Evolutionary conservation across 768 basidiomycete genomes (phyloP).

Genomic region (Boletus subparvulus): DNA sequence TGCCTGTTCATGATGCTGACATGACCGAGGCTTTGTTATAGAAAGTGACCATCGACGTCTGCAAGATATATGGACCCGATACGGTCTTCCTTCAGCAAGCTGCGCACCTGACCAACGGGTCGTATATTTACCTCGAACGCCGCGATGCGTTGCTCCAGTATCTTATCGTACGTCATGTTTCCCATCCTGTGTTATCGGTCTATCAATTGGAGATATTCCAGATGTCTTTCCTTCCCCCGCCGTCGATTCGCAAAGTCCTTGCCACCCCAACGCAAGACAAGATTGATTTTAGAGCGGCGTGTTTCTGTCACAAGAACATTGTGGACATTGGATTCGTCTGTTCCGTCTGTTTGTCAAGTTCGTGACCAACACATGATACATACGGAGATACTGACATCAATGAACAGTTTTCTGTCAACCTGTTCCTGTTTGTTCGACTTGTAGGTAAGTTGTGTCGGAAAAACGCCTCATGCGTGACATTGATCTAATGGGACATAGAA

Average conservation of each 20-base stretch:
- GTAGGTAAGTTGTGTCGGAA: constrained; percentile 59
- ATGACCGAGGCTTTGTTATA: constrained; percentile 38
- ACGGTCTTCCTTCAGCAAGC: constrained; percentile 98
- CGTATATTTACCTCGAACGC: constrained; percentile 82
- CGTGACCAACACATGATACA: constrained; percentile 28
- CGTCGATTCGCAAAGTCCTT: constrained; percentile 70
- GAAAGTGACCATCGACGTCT: constrained; percentile 97
- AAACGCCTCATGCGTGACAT: background rate
- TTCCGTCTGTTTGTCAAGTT: constrained; percentile 97
- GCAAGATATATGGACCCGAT: constrained; percentile 86
- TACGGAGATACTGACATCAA: constrained; percentile 8
- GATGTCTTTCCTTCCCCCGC: constrained; percentile 82
- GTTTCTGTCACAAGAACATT: constrained; percentile 98
- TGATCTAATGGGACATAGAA: constrained; percentile 45
- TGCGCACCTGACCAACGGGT: constrained; percentile 90
- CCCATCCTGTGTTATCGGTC: background rate
- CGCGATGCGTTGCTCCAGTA: constrained; percentile 91
- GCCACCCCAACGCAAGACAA: constrained; percentile 91
- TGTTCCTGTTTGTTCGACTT: constrained; percentile 90
- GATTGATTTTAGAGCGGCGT: constrained; percentile 95
- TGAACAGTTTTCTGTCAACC: constrained; percentile 87
- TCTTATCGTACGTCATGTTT: constrained; percentile 56
- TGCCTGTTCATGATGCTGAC: background rate
- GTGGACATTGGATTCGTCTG: constrained; percentile 97
- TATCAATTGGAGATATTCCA: constrained; percentile 31